Evolutionary conservation across 1,284 basidiomycete genomes (phyloP).

Genomic region (Trametes hirsuta): DNA sequence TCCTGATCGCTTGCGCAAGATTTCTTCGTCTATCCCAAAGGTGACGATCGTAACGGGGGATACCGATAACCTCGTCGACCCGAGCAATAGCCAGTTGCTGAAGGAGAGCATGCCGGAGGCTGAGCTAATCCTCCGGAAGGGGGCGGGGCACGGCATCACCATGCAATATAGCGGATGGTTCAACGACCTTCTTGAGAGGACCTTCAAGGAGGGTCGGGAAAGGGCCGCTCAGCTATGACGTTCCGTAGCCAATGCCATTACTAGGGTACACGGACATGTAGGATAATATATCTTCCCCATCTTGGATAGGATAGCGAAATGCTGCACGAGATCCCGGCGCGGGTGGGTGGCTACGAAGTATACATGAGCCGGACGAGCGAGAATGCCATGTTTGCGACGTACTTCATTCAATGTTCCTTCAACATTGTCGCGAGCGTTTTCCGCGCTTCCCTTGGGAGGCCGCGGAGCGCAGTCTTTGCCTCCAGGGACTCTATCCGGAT

Average conservation of each 20-base stretch:
- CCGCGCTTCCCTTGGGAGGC: slow-evolving; percentile 39
- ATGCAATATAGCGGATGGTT: slow-evolving; percentile 56
- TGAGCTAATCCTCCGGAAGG: slow-evolving; percentile 65
- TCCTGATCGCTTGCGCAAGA: slow-evolving; percentile 52
- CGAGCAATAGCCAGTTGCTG: slow-evolving; percentile 59
- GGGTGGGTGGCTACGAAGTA: too few relatives aligned
- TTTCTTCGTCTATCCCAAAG: slow-evolving; percentile 61
- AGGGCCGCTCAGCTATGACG: slow-evolving; percentile 17
- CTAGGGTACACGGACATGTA: slow-evolving; percentile 6
- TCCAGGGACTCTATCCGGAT: slow-evolving; percentile 48
- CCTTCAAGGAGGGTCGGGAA: slow-evolving; percentile 55
- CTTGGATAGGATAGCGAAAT: neutral
- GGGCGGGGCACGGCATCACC: slow-evolving; percentile 72
- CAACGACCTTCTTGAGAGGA: slow-evolving; percentile 60
- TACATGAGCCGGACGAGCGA: neutral
- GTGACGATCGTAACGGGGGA: slow-evolving; percentile 78
- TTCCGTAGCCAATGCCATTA: neutral
- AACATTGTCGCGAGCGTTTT: slow-evolving; percentile 41
- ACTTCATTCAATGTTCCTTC: slow-evolving; percentile 37
- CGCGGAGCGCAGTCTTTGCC: slow-evolving; percentile 40
- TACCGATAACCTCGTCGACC: slow-evolving; percentile 67
- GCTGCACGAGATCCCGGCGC: neutral
- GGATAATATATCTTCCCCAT: neutral
- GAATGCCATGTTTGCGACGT: neutral
- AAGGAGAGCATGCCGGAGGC: slow-evolving; percentile 69